A percentile compares a stretch with the other conserved stretches of the same genome.
These are phyloP conservation scores for Colletotrichum liriopes DNA, from an alignment of 2,329 filamentous ascomycete species.

Conservation along the genomic window DNA sequence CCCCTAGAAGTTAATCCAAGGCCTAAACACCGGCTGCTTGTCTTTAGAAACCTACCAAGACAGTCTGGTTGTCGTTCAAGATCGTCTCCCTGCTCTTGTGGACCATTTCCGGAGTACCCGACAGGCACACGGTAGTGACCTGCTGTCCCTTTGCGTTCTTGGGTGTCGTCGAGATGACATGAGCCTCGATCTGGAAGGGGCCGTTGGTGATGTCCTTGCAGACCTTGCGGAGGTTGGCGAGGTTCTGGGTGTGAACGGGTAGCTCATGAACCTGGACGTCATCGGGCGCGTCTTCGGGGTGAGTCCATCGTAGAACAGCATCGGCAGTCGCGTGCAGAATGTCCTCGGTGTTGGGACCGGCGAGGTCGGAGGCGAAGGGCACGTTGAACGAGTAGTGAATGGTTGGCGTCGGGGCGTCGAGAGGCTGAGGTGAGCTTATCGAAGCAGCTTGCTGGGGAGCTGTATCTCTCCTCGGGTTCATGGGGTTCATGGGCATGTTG, in stretches of 20 bases:
- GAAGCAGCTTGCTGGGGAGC: slow-evolving; percentile 67
- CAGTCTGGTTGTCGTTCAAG: slow-evolving; percentile 91
- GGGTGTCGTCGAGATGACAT: slow-evolving; percentile 86
- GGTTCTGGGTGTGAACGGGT: slow-evolving; percentile 91
- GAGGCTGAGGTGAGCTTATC: slow-evolving; percentile 77
- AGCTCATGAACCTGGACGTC: slow-evolving; percentile 89
- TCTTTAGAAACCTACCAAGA: slow-evolving; percentile 78
- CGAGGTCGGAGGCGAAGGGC: slow-evolving; percentile 92
- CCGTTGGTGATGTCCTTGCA: slow-evolving; percentile 86
- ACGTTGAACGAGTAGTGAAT: slow-evolving; percentile 98
- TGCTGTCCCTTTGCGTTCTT: slow-evolving; percentile 77
- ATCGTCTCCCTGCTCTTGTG: slow-evolving; percentile 92
- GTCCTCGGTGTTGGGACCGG: slow-evolving; percentile 93
- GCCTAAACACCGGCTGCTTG: background rate
- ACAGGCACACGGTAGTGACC: slow-evolving; percentile 92
- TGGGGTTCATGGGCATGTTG: slow-evolving; percentile 69
- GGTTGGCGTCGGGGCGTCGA: slow-evolving; percentile 71
- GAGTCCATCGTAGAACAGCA: slow-evolving; percentile 93
- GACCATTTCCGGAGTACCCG: slow-evolving; percentile 88
- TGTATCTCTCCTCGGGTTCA: slow-evolving; percentile 73
- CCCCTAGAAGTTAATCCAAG: slow-evolving; percentile 46
- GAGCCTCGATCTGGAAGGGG: slow-evolving; percentile 82
- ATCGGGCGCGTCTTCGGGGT: slow-evolving; percentile 88
- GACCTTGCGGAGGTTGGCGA: slow-evolving; percentile 82
- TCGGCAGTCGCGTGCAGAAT: slow-evolving; percentile 93